Conservation (phyloP, 2,329 filamentous ascomycete species). For the Nemania abortiva region DNA sequence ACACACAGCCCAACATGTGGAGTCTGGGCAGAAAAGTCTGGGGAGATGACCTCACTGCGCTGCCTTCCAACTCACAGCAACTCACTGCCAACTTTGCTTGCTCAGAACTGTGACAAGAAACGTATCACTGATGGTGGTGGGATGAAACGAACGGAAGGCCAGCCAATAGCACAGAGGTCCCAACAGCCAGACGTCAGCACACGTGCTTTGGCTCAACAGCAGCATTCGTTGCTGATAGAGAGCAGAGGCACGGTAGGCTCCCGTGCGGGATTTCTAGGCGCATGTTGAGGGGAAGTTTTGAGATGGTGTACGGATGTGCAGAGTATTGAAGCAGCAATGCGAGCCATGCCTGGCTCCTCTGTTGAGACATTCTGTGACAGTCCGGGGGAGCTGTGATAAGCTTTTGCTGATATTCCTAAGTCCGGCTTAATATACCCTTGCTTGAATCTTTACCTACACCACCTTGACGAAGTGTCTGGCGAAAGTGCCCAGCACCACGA, state of each 20-base stretch:
- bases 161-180: conserved; percentile 5
- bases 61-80: too few relatives aligned
- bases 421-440: conserved; percentile 21
- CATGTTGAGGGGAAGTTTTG: conserved; percentile 9
- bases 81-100: conserved; percentile 6
- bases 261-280: conserved; percentile 35
- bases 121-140: conserved; percentile 10
- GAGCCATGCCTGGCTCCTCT: not conserved
- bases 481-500: conserved; percentile 15
- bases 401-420: conserved; percentile 29
- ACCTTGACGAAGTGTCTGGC: not conserved
- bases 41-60: not conserved
- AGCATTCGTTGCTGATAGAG: conserved; percentile 36
- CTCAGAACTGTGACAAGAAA: not conserved
- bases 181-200: conserved; percentile 34
- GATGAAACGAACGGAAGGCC: not conserved
- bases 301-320: conserved; percentile 26
- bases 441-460: conserved; percentile 2
- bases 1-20: conserved; percentile 18
- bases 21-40: conserved; percentile 3
- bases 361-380: too few relatives aligned
- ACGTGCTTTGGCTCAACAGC: conserved; percentile 35
- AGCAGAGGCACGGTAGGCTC: conserved; percentile 24
- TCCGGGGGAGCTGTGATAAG: conserved; percentile 28
- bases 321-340: not conserved